Evolutionary conservation across 192 early-diverging fungal genomes (phyloP).

Genomic region (Coemansia sp.): DNA sequence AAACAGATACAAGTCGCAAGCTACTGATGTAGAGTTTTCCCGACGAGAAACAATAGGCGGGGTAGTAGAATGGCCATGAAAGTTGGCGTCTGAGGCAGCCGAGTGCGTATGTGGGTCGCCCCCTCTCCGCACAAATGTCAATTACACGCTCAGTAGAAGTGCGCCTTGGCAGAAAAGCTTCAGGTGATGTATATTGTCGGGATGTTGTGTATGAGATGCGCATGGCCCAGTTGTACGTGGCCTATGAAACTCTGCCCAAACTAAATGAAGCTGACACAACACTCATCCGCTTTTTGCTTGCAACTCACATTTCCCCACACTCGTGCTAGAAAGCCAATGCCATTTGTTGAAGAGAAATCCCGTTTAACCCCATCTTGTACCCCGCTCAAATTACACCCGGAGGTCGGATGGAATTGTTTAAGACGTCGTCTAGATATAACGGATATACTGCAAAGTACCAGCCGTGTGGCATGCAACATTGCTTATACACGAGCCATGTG

Average conservation of each 20-base stretch:
- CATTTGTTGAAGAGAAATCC: neutral
- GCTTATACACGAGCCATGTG: slow-evolving; percentile 3
- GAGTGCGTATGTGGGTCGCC: neutral
- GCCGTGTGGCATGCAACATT: slow-evolving; percentile 7
- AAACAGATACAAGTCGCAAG: neutral
- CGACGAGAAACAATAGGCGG: slow-evolving; percentile 7
- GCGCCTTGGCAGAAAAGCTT: neutral
- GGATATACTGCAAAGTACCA: slow-evolving; percentile 1
- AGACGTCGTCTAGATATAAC: neutral
- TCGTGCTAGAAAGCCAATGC: neutral
- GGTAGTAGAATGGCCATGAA: neutral
- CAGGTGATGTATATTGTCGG: neutral
- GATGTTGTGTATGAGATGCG: slow-evolving; percentile 15
- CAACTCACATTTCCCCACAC: neutral
- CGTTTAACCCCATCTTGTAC: neutral
- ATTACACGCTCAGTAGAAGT: neutral
- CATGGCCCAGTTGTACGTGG: slow-evolving; percentile 19
- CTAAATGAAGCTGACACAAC: slow-evolving; percentile 4
- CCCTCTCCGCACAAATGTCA: neutral
- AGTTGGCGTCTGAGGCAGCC: neutral
- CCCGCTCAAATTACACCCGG: neutral
- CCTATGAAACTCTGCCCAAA: slow-evolving; percentile 18
- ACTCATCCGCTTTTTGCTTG: neutral
- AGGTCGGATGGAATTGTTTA: neutral
- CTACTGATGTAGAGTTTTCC: neutral